Evolutionary conservation across 257 asterid genomes (phyloP), one percentile per base, ranked within the genome.

Genomic region (Solanum ahanhuiri): DNA sequence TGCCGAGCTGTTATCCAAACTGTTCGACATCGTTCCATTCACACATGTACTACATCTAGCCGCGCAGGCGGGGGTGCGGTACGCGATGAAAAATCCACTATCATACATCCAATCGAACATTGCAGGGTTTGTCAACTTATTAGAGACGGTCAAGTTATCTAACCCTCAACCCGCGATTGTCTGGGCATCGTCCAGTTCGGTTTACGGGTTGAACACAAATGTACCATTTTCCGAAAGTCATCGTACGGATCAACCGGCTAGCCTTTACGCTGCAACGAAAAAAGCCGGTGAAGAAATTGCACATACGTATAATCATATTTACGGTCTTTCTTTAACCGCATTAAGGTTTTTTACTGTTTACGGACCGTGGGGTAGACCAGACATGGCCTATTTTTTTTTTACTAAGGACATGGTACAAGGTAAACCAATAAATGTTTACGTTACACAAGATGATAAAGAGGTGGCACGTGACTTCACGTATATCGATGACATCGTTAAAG

Each of bases 141-240:
- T 96, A 4, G 99, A 96, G 54, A 95, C 91, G 0, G 92, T 94
- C 0, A 96, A 96, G 25, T 12, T 92, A 0, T 98, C 99, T 20
- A 92, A 93, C 23, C 99, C 99, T 5, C 99, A 96, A 66, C 98
- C 99, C 10, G 96, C 98, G 0, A 94, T 94, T 3, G 98, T 96
- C 20, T 96, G 99, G 99, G 99, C 99, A 0, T 95, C 98, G 0
- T 96, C 99, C 2, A 93, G 97, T 83, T 96, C 99, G 0, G 98
- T 96, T 2, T 96, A 96, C 82, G 99, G 99, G 2, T 48, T 96
- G 7, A 96, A 96, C 75, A 91, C 95, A 1, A 79, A 92, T 0
- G 94, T 93, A 1, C 99, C 99, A 0, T 96, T 96, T 25, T 94
- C 98, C 1, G 99, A 96, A 45, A 79, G 41, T 6, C 90, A 96